These are phyloP conservation scores for Dinochytrium kinnereticum DNA, from an alignment of 371 early-diverging fungal genomes.

Conservation along the genomic window DNA sequence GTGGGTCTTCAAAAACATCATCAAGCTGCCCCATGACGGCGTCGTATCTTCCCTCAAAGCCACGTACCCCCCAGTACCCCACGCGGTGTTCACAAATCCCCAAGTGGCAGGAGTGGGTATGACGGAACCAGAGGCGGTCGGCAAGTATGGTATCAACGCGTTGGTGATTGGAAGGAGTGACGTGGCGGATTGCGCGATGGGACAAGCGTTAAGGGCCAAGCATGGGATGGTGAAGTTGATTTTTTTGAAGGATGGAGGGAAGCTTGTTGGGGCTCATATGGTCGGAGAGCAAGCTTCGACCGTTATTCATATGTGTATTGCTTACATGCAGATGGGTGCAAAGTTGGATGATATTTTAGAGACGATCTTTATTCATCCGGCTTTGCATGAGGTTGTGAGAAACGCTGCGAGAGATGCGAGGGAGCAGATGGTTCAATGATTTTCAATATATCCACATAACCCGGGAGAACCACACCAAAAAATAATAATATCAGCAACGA, in stretches of 20 bases:
- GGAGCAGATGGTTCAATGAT: neutral
- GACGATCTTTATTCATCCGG: conserved; percentile 41
- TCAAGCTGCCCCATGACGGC: neutral
- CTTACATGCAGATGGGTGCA: conserved; percentile 36
- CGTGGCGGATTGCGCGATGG: conserved; percentile 40
- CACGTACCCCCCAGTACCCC: conserved; percentile 41
- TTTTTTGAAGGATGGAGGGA: conserved; percentile 20
- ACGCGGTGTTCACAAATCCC: conserved; percentile 41
- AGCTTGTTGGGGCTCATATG: conserved; percentile 42
- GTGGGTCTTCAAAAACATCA: conserved; percentile 37
- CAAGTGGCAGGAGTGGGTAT: conserved; percentile 43
- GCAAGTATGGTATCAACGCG: conserved; percentile 3
- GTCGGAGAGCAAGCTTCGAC: conserved; percentile 38
- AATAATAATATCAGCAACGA: too few relatives aligned
- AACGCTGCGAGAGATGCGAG: conserved; percentile 34
- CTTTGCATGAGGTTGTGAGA: conserved; percentile 38
- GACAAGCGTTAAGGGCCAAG: conserved; percentile 34
- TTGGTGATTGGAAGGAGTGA: conserved; percentile 31
- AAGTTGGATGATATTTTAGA: conserved; percentile 35
- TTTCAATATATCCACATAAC: too few relatives aligned
- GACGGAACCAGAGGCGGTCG: conserved; percentile 31
- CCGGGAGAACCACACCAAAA: too few relatives aligned
- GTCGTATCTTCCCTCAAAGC: conserved; percentile 1
- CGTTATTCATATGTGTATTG: conserved; percentile 41
- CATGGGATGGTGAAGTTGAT: conserved; percentile 34